These are phyloP conservation scores for Diaporthe sp. DNA, from an alignment of 2,329 filamentous ascomycete species.

Conservation along the genomic window DNA sequence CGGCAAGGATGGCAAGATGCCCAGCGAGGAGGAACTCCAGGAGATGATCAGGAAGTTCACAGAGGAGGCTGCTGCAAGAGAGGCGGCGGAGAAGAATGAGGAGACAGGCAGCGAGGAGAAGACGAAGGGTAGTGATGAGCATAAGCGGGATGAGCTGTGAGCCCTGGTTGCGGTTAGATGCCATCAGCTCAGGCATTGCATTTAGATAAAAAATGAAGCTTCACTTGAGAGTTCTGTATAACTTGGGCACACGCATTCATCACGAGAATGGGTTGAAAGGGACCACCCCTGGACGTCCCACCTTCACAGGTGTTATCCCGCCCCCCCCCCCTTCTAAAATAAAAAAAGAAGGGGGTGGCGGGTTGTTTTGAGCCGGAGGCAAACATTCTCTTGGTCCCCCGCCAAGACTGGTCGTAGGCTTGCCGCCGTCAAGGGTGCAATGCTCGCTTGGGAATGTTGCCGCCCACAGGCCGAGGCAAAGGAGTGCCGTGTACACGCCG, in stretches of 20 bases:
- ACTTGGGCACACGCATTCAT: neutral
- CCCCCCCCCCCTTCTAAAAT: too few relatives aligned
- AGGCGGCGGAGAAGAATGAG: conserved; percentile 33
- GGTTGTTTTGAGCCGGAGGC: neutral
- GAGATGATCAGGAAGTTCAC: conserved; percentile 61
- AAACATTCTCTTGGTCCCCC: neutral
- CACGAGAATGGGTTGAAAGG: neutral
- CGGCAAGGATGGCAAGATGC: conserved; percentile 54
- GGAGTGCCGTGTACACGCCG: neutral
- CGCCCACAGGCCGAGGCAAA: neutral
- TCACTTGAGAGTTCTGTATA: neutral
- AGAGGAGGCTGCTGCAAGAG: conserved; percentile 42
- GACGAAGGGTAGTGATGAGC: conserved; percentile 39
- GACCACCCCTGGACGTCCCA: neutral
- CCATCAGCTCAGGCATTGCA: conserved; percentile 29
- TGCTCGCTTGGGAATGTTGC: neutral
- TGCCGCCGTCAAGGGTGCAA: neutral
- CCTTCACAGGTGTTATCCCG: too few relatives aligned
- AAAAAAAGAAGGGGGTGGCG: too few relatives aligned
- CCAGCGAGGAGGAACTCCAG: conserved; percentile 56
- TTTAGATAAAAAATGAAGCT: conserved; percentile 29
- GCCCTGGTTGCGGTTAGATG: conserved; percentile 1
- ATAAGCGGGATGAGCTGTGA: conserved; percentile 47
- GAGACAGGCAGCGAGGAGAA: conserved; percentile 38
- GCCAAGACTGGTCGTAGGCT: neutral